Percentiles rank a stretch among this genome's conserved stretches.
phyloP scores from a whole-genome alignment of 306 rosid genomes.

The Castanea mollissima region DNA sequence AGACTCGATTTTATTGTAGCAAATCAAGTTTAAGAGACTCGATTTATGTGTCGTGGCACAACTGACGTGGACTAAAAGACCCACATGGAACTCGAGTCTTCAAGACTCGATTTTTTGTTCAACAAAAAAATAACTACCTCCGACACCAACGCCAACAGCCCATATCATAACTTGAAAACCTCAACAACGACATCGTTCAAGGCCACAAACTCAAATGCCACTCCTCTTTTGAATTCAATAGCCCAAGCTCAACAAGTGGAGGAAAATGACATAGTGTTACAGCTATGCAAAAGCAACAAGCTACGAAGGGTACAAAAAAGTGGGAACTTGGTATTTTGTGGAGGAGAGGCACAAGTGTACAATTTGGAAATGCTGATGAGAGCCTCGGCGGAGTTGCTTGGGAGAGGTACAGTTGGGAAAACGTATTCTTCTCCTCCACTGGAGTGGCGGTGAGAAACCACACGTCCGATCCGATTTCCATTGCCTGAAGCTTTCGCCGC shows the following conservation, averaged over 20 bases:
- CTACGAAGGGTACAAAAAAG: slow-evolving; percentile 37
- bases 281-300: slow-evolving; percentile 36
- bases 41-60: too few species aligned
- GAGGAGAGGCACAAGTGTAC: slow-evolving; percentile 58
- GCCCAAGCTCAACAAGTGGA: neutral
- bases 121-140: slow-evolving; percentile 7
- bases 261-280: slow-evolving; percentile 8
- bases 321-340: slow-evolving; percentile 64
- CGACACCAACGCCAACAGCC: neutral
- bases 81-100: too few species aligned
- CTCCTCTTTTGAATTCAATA: neutral
- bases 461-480: too few species aligned
- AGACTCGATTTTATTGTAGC: fast-evolving
- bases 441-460: too few species aligned
- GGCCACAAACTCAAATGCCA: neutral
- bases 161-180: neutral
- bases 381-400: slow-evolving; percentile 89
- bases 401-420: slow-evolving; percentile 76
- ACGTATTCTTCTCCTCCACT: slow-evolving; percentile 35
- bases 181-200: slow-evolving; percentile 13
- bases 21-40: too few species aligned
- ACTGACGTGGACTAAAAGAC: too few species aligned
- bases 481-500: too few species aligned
- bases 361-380: slow-evolving; percentile 80
- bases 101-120: too few species aligned